Conservation (phyloP, 2,329 filamentous ascomycete genomes). For the Grosmannia huntii region DNA sequence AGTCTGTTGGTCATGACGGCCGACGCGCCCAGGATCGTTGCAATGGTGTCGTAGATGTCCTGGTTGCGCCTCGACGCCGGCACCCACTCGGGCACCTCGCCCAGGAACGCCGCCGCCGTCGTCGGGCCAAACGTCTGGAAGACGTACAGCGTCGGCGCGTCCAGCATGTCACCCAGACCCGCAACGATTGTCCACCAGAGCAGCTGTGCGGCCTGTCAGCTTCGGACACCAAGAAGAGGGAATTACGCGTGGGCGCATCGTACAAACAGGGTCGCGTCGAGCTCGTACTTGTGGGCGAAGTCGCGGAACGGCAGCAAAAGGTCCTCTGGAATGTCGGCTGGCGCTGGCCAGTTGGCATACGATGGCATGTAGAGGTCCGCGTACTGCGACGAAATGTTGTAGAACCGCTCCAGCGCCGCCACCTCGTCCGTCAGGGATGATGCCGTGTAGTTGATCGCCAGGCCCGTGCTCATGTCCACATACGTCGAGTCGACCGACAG, state of each 20-base stretch:
- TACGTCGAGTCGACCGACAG: constrained; percentile 17
- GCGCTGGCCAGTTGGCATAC: constrained; percentile 28
- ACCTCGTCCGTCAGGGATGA: constrained; percentile 8
- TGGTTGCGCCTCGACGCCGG: constrained; percentile 24
- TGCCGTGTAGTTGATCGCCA: constrained; percentile 15
- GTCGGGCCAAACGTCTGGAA: constrained; percentile 26
- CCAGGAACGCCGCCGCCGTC: constrained; percentile 22
- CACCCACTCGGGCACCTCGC: constrained; percentile 17
- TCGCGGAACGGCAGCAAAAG: constrained; percentile 33
- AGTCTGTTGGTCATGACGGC: constrained; percentile 25
- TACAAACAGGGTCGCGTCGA: constrained; percentile 11
- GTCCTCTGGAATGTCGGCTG: constrained; percentile 29
- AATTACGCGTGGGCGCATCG: too few species aligned
- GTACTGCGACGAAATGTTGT: constrained; percentile 18
- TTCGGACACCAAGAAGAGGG: too few species aligned
- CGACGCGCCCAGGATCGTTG: constrained; percentile 17
- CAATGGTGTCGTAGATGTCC: constrained; percentile 26
- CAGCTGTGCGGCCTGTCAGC: constrained; percentile 11
- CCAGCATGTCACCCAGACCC: constrained; percentile 27
- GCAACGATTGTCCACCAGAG: constrained; percentile 30
- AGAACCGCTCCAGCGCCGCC: constrained; percentile 6
- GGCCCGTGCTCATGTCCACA: constrained; percentile 25
- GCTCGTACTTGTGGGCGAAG: constrained; percentile 33
- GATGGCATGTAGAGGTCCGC: constrained; percentile 21
- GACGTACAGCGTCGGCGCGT: constrained; percentile 30